phyloP scores from a whole-genome alignment of 768 basidiomycete species.

The Lentinus tigrinus region DNA sequence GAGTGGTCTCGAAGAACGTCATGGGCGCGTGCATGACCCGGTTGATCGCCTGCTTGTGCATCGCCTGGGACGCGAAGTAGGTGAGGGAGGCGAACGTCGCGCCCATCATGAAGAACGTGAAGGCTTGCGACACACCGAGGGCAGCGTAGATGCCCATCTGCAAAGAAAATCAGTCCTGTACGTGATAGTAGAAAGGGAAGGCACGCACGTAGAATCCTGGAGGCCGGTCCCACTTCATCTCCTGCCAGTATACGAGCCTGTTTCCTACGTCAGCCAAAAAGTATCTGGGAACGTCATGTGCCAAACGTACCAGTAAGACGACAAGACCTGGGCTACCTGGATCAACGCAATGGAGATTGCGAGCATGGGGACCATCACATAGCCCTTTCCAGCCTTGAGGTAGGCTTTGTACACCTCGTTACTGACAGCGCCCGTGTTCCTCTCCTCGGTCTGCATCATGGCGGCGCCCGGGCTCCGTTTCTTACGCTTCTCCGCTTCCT shows the following conservation, averaged over 20 bases:
- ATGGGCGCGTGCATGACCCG: conserved; percentile 84
- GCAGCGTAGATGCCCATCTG: conserved; percentile 79
- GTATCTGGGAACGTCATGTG: neutral
- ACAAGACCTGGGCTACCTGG: conserved; percentile 71
- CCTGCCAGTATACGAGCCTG: conserved; percentile 87
- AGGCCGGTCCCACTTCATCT: conserved; percentile 54
- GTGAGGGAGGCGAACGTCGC: conserved; percentile 62
- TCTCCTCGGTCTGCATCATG: conserved; percentile 84
- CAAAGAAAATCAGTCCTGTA: conserved; percentile 29
- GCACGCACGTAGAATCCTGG: conserved; percentile 69
- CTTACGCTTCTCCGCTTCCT: conserved; percentile 36
- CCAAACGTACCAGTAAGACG: conserved; percentile 63
- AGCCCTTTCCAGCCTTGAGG: conserved; percentile 66
- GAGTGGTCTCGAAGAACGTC: conserved; percentile 89
- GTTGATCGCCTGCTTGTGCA: conserved; percentile 63
- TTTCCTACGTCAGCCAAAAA: conserved; percentile 6
- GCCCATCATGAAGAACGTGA: conserved; percentile 69
- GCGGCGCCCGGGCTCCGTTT: conserved; percentile 43
- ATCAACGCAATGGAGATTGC: conserved; percentile 58
- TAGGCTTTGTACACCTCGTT: conserved; percentile 58
- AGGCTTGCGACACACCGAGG: conserved; percentile 69
- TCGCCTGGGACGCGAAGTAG: conserved; percentile 70
- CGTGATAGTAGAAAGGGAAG: neutral
- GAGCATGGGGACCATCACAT: conserved; percentile 62
- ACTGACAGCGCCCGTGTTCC: conserved; percentile 72